These are phyloP conservation scores for Corymbia maculata DNA, from an alignment of 345 rosid genomes.

Conservation along the genomic window DNA sequence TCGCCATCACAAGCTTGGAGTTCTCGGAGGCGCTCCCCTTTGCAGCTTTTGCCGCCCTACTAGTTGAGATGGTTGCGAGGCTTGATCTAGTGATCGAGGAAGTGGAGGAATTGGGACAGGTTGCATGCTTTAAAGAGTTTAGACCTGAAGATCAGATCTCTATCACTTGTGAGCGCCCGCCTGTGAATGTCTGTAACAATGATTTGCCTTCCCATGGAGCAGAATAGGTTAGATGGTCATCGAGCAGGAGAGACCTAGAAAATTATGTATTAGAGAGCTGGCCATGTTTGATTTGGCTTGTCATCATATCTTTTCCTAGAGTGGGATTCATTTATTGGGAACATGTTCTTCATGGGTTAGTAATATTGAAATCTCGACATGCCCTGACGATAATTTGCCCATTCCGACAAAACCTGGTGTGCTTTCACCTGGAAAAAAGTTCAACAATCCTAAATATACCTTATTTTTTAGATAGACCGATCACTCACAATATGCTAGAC, in stretches of 20 bases:
- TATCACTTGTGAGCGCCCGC: conserved; percentile 15
- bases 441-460: not conserved
- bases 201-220: conserved; percentile 17
- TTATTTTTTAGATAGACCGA: not conserved
- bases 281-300: not conserved
- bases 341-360: not conserved
- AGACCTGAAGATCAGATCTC: conserved; percentile 15
- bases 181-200: conserved; percentile 2
- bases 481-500: not conserved
- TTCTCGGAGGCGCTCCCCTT: conserved; percentile 83
- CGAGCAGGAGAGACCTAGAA: not conserved
- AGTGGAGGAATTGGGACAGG: conserved; percentile 63
- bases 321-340: not conserved
- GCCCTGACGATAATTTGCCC: not conserved
- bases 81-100: conserved; percentile 63
- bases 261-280: not conserved
- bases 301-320: not conserved
- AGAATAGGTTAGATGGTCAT: not conserved
- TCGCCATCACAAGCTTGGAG: conserved; percentile 53
- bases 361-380: not conserved
- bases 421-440: not conserved
- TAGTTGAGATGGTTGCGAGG: conserved; percentile 67
- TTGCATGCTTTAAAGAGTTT: conserved; percentile 57
- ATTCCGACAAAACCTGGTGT: not conserved
- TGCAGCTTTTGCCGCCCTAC: conserved; percentile 74